Percentiles rank a stretch among this genome's conserved stretches.
phyloP scores from a whole-genome alignment of 1,139 yeast species.

The Yamadazyma diospyri region DNA sequence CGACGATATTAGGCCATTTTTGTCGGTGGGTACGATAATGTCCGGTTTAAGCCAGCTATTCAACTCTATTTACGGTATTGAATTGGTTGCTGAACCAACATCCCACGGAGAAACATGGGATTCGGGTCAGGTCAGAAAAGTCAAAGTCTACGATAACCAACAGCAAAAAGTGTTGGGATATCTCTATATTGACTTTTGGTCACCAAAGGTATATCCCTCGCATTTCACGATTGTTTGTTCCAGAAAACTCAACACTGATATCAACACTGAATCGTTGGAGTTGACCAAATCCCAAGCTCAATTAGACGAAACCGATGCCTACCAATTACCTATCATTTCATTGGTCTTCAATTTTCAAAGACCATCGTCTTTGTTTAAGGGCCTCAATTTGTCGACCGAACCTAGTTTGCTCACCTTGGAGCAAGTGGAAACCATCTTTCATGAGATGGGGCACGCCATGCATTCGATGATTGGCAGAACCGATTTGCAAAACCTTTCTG shows the following conservation, averaged over 20 bases:
- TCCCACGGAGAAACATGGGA: slow-evolving; percentile 85
- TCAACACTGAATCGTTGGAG: slow-evolving; percentile 25
- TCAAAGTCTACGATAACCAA: slow-evolving; percentile 54
- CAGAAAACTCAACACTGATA: slow-evolving; percentile 41
- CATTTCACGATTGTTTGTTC: slow-evolving; percentile 98
- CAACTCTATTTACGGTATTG: slow-evolving; percentile 68
- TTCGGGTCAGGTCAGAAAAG: slow-evolving; percentile 70
- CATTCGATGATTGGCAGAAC: slow-evolving; percentile 97
- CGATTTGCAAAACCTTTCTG: slow-evolving; percentile 83
- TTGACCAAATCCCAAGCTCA: slow-evolving; percentile 44
- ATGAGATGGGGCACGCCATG: slow-evolving; percentile 99
- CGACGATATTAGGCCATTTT: slow-evolving; percentile 49
- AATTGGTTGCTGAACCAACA: slow-evolving; percentile 64
- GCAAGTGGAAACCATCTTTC: slow-evolving; percentile 92
- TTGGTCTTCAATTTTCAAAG: slow-evolving; percentile 80
- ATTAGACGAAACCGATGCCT: slow-evolving; percentile 47
- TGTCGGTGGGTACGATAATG: slow-evolving; percentile 84
- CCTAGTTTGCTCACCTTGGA: slow-evolving; percentile 58
- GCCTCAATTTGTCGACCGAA: slow-evolving; percentile 11
- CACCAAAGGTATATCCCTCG: slow-evolving; percentile 63
- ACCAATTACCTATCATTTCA: slow-evolving; percentile 87
- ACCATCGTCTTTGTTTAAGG: slow-evolving; percentile 14
- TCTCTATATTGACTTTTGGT: slow-evolving; percentile 46
- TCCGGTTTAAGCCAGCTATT: slow-evolving; percentile 78
- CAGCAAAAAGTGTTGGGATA: slow-evolving; percentile 31